Conservation (phyloP, 345 rosid species). For the Turritis glabra region DNA sequence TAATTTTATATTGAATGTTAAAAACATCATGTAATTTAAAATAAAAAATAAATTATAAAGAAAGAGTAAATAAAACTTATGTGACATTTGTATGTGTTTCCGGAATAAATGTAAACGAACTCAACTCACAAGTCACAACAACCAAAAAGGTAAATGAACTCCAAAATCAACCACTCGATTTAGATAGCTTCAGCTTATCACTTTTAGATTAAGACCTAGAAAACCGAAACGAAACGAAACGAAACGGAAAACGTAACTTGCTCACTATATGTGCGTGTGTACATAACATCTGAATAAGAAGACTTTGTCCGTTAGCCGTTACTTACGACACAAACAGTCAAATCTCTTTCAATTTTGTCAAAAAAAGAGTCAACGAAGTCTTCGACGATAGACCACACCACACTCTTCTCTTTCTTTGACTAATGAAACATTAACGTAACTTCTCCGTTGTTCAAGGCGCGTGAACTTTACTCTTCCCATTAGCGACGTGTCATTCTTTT, state of each 20-base stretch:
- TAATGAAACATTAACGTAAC: slow-evolving; percentile 27
- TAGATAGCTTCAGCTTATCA: not conserved
- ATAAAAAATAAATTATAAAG: no score
- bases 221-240: not conserved
- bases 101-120: not conserved
- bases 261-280: not conserved
- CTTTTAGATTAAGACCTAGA: slow-evolving; percentile 1
- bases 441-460: slow-evolving; percentile 17
- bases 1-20: no score
- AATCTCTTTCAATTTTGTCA: not conserved
- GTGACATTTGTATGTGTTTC: not conserved
- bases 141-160: not conserved
- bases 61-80: not conserved
- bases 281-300: not conserved
- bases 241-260: not conserved
- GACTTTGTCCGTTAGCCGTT: slow-evolving; percentile 22
- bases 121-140: not conserved
- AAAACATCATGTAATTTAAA: no score
- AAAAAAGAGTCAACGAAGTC: slow-evolving; percentile 26
- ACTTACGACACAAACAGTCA: slow-evolving; percentile 19
- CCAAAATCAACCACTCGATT: not conserved
- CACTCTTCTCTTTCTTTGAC: slow-evolving; percentile 18
- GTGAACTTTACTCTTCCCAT: slow-evolving; percentile 16
- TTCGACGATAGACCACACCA: not conserved
- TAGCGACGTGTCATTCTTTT: slow-evolving; percentile 19